Evolutionary conservation across 1,139 yeast genomes (phyloP).

Genomic region (Pichia terricola): DNA sequence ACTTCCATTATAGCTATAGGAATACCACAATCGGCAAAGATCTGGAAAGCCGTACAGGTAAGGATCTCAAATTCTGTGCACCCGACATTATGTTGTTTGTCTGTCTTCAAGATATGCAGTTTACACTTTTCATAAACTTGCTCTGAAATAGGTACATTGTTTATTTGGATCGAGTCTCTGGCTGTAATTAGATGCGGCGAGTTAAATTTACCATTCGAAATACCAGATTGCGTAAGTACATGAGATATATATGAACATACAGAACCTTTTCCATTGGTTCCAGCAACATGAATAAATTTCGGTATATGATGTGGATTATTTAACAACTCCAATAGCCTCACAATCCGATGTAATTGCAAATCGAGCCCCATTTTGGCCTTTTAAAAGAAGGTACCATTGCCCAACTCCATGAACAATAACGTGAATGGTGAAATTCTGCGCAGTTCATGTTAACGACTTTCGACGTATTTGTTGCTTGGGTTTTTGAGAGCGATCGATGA

Average conservation of each 20-base stretch:
- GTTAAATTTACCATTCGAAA: constrained; percentile 67
- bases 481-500: too few species aligned
- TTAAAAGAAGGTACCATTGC: too few species aligned
- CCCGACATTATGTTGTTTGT: constrained; percentile 34
- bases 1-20: constrained; percentile 78
- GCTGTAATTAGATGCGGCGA: constrained; percentile 73
- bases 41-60: constrained; percentile 74
- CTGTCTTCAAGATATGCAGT: constrained; percentile 28
- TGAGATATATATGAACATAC: constrained; percentile 72
- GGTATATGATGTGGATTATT: constrained; percentile 31
- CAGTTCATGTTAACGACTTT: too few species aligned
- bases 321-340: constrained; percentile 7
- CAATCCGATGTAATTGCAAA: constrained; percentile 44
- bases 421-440: too few species aligned
- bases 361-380: constrained; percentile 29
- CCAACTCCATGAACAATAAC: too few species aligned
- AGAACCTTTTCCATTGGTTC: constrained; percentile 93
- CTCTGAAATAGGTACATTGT: constrained; percentile 46
- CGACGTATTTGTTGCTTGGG: too few species aligned
- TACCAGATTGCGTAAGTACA: constrained; percentile 39
- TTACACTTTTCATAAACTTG: constrained; percentile 39
- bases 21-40: constrained; percentile 51
- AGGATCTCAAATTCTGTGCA: constrained; percentile 84
- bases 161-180: constrained; percentile 66
- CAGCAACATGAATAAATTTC: constrained; percentile 75